Percentiles rank a stretch among this genome's conserved stretches.
phyloP scores from a whole-genome alignment of 176 grass and related monocot species.

The Puya raimondii region DNA sequence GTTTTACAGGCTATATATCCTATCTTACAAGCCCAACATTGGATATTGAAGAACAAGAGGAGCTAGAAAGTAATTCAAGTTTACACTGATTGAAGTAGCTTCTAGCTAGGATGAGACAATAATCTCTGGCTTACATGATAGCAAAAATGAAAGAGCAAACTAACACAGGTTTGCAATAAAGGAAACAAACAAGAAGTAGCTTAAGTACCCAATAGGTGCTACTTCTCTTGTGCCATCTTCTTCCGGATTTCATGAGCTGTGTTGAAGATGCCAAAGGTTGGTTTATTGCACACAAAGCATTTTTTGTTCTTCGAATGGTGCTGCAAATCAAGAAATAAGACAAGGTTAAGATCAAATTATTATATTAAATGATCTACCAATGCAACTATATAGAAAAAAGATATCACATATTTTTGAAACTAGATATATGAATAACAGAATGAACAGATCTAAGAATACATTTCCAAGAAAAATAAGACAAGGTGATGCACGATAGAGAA shows the following conservation, averaged over 20 bases:
- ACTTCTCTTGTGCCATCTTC: slow-evolving; percentile 66
- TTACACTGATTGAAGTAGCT: not conserved
- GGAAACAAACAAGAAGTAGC: not conserved
- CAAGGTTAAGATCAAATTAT: not conserved
- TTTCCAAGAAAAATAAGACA: too few species aligned
- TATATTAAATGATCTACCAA: not conserved
- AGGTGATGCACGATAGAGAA: too few species aligned
- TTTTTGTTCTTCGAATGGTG: slow-evolving; percentile 93
- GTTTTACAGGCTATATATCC: not conserved
- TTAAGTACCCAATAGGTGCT: slow-evolving; percentile 11
- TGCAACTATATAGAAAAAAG: not conserved
- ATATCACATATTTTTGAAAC: not conserved
- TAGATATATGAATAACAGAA: too few species aligned
- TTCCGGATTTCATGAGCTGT: slow-evolving; percentile 71
- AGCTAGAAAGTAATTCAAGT: not conserved
- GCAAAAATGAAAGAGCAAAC: not conserved
- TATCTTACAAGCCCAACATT: not conserved
- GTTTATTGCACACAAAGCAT: slow-evolving; percentile 78
- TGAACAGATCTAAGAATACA: too few species aligned
- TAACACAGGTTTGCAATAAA: not conserved
- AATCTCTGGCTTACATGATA: not conserved
- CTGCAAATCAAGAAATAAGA: slow-evolving; percentile 29
- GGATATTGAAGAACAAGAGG: not conserved
- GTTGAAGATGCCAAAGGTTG: slow-evolving; percentile 82
- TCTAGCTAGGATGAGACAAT: not conserved